phyloP scores from a whole-genome alignment of 345 rosid species.

The Cardamine occulta region DNA sequence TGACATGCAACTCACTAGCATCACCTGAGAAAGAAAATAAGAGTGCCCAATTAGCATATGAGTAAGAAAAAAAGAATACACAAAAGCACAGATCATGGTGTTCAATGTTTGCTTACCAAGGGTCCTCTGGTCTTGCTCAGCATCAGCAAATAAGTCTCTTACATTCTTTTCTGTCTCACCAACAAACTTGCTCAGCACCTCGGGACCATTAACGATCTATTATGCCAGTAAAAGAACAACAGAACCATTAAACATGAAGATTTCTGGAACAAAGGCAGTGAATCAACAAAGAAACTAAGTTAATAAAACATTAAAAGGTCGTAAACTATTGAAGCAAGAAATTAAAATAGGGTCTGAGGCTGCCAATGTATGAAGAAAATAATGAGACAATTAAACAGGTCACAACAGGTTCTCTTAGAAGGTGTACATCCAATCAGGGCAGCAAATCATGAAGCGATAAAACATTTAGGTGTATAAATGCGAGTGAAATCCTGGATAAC shows the following conservation, averaged over 20 bases:
- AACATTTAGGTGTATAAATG: constrained; percentile 9
- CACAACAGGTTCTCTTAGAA: neutral
- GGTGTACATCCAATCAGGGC: constrained; percentile 13
- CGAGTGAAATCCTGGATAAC: neutral
- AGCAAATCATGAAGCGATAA: neutral
- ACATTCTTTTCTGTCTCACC: constrained; percentile 99
- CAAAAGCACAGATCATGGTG: constrained; percentile 28
- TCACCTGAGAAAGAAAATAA: constrained; percentile 67
- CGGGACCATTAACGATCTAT: constrained; percentile 97
- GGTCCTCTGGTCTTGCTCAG: constrained; percentile 89
- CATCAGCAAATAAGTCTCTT: constrained; percentile 96
- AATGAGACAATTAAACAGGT: neutral
- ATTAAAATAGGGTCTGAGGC: neutral
- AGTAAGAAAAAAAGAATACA: constrained; percentile 14
- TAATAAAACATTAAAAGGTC: neutral
- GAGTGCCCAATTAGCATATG: constrained; percentile 23
- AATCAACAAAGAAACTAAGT: constrained; percentile 21
- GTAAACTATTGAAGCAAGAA: constrained; percentile 8
- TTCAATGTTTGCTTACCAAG: constrained; percentile 58
- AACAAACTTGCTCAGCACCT: constrained; percentile 96
- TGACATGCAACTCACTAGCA: constrained; percentile 94
- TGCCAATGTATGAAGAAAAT: constrained; percentile 17
- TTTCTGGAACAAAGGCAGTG: constrained; percentile 17
- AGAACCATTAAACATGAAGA: constrained; percentile 11
- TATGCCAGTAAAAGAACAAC: constrained; percentile 39